A percentile compares a stretch with the other conserved stretches of the same genome.
These are phyloP conservation scores for Pharus latifolius DNA, from an alignment of 176 grass and related monocot genomes.

Conservation along the genomic window DNA sequence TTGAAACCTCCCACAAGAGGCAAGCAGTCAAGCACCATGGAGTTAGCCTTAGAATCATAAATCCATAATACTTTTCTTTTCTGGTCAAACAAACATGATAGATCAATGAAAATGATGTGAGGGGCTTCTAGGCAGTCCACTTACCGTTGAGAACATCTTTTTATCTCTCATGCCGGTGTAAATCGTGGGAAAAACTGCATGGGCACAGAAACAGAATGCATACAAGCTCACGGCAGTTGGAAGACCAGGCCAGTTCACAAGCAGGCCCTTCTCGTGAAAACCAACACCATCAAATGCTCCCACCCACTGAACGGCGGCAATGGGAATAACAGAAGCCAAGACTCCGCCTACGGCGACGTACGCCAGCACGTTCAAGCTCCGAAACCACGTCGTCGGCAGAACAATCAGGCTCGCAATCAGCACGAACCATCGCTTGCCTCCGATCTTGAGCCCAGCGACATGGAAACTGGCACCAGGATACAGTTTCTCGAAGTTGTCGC, in stretches of 20 bases:
- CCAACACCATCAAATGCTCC: slow-evolving; percentile 37
- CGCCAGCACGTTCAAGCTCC: slow-evolving; percentile 45
- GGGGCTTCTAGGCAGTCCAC: too few species aligned
- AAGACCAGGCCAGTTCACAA: slow-evolving; percentile 33
- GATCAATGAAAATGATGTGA: not conserved
- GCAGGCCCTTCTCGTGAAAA: slow-evolving; percentile 33
- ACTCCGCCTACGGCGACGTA: slow-evolving; percentile 33
- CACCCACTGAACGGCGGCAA: slow-evolving; percentile 32
- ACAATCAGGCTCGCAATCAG: slow-evolving; percentile 32
- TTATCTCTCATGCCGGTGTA: slow-evolving; percentile 41
- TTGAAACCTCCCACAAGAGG: too few species aligned
- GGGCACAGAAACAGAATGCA: slow-evolving; percentile 62
- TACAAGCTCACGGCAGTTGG: slow-evolving; percentile 45
- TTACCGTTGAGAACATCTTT: slow-evolving; percentile 38
- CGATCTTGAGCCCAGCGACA: not conserved
- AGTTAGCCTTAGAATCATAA: too few species aligned
- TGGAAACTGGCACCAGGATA: slow-evolving; percentile 33
- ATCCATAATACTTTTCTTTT: too few species aligned
- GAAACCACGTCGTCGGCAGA: slow-evolving; percentile 55
- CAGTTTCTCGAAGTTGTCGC: slow-evolving; percentile 84
- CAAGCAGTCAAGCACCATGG: too few species aligned
- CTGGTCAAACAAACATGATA: too few species aligned
- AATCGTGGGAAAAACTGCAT: slow-evolving; percentile 55
- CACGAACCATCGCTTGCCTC: slow-evolving; percentile 42
- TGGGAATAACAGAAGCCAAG: slow-evolving; percentile 34